Percentiles rank a stretch among this genome's conserved stretches.
Conservation (phyloP, 768 basidiomycete species). For the Hypholoma fasciculare region DNA sequence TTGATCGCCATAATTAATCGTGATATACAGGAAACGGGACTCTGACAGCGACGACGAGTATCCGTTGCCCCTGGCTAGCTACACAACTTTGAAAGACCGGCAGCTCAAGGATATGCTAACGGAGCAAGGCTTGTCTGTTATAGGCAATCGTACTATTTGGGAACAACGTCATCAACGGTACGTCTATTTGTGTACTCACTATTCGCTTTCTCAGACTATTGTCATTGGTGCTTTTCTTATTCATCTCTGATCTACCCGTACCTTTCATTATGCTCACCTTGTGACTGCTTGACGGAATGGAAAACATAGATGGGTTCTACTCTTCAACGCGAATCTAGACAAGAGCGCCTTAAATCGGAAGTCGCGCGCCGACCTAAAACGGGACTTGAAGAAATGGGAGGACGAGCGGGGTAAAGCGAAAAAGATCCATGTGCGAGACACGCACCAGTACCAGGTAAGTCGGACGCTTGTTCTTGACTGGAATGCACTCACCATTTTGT, state of each 20-base stretch:
- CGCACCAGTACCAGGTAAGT: conserved; percentile 21
- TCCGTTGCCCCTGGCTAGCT: conserved; percentile 64
- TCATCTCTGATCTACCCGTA: not conserved
- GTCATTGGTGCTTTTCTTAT: not conserved
- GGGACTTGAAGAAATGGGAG: conserved; percentile 62
- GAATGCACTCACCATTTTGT: not conserved
- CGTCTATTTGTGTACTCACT: conserved; percentile 7
- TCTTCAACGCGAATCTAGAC: conserved; percentile 74
- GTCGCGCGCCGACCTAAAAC: conserved; percentile 43
- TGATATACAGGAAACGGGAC: conserved; percentile 17
- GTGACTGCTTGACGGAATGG: not conserved
- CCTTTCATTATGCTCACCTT: not conserved
- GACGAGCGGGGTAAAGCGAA: conserved; percentile 44
- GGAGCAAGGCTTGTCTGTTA: conserved; percentile 48
- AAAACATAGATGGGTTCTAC: conserved; percentile 59
- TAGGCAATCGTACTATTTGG: conserved; percentile 51
- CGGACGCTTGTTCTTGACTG: not conserved
- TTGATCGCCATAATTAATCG: not conserved
- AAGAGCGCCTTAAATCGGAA: conserved; percentile 45
- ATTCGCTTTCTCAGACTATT: not conserved
- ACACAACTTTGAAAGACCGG: conserved; percentile 62
- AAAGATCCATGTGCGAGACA: conserved; percentile 36
- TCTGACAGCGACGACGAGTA: conserved; percentile 34
- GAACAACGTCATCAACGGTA: conserved; percentile 64
- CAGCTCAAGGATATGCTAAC: conserved; percentile 55